phyloP scores from a whole-genome alignment of 352 stramenopile species.

The Globisporangium sylvaticum region DNA sequence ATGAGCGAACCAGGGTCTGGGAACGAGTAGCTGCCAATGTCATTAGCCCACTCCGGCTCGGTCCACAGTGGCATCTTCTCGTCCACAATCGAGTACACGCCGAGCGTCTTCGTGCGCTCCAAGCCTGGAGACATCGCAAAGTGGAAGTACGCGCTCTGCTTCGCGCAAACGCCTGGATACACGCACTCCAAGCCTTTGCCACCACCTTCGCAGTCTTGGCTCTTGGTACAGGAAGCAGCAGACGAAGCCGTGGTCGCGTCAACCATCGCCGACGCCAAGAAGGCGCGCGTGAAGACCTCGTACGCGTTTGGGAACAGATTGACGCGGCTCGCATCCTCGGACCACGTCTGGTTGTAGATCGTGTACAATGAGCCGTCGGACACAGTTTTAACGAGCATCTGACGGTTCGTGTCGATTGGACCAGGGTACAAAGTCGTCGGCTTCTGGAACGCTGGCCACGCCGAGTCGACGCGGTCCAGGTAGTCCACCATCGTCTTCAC shows the following conservation, averaged over 20 bases:
- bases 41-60: slow-evolving; percentile 59
- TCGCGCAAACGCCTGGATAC: slow-evolving; percentile 63
- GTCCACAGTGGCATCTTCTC: slow-evolving; percentile 69
- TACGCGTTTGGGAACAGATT: slow-evolving; percentile 80
- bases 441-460: slow-evolving; percentile 48
- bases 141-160: slow-evolving; percentile 66
- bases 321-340: slow-evolving; percentile 46
- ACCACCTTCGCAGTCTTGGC: slow-evolving; percentile 44
- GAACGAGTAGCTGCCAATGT: slow-evolving; percentile 79
- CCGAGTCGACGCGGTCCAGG: slow-evolving; percentile 32
- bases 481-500: slow-evolving; percentile 70
- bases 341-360: slow-evolving; percentile 51
- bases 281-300: slow-evolving; percentile 71
- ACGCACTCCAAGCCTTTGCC: slow-evolving; percentile 69
- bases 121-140: slow-evolving; percentile 70
- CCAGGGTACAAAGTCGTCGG: slow-evolving; percentile 61
- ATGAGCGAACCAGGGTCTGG: slow-evolving; percentile 68
- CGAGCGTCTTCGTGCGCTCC: slow-evolving; percentile 36
- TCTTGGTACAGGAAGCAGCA: slow-evolving; percentile 43
- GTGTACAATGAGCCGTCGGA: slow-evolving; percentile 25
- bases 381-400: slow-evolving; percentile 42
- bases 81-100: slow-evolving; percentile 64
- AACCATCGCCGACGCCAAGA: slow-evolving; percentile 58
- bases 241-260: slow-evolving; percentile 29
- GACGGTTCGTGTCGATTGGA: slow-evolving; percentile 38